Conservation (phyloP, 164 flowering plant genomes). For the Euptelea pleiosperma region DNA sequence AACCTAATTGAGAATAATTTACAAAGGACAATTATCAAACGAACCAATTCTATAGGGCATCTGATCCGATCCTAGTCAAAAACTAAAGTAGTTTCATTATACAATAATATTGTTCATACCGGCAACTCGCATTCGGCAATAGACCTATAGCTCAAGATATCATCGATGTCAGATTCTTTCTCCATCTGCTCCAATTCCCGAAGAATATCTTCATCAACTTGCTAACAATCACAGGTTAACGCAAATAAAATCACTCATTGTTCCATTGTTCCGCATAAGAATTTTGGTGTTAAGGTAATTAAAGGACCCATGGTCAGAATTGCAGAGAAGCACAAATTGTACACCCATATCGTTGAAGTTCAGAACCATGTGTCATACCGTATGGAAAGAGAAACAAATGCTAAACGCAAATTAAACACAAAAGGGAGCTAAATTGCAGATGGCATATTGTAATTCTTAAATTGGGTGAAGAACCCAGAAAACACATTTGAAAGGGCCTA, state of each 20-base stretch:
- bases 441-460: neutral
- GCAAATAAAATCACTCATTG: too few relatives aligned
- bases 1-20: neutral
- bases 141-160: conserved; percentile 74
- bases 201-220: conserved; percentile 52
- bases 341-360: neutral
- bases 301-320: neutral
- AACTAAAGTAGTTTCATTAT: neutral
- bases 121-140: conserved; percentile 75
- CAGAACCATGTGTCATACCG: neutral
- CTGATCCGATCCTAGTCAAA: neutral
- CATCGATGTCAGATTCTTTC: conserved; percentile 77
- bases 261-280: neutral
- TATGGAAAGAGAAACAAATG: too few relatives aligned
- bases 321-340: neutral
- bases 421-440: too few relatives aligned
- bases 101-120: conserved; percentile 38
- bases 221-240: conserved; percentile 36
- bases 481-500: neutral
- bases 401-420: too few relatives aligned
- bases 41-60: neutral
- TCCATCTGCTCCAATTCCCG: conserved; percentile 80
- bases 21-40: neutral
- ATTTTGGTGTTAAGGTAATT: neutral
- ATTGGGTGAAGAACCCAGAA: neutral